Conservation (phyloP, 352 stramenopile species). For the Detonula confervacea region DNA sequence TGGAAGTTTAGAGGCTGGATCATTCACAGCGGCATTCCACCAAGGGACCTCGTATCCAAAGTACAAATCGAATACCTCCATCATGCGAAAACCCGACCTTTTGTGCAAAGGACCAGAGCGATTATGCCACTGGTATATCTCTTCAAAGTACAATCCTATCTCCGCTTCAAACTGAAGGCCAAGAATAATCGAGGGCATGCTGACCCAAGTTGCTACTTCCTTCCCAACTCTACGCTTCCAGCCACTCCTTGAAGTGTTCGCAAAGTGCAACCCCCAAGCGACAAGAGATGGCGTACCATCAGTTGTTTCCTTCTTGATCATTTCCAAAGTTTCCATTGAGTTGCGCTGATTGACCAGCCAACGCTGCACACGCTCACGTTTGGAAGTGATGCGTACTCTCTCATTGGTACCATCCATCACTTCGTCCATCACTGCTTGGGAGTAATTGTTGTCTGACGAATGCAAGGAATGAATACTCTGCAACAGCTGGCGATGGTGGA, state of each 20-base stretch:
- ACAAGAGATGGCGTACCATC: background rate
- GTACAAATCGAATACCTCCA: conserved; percentile 26
- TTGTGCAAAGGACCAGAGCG: background rate
- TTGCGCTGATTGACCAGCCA: conserved; percentile 27
- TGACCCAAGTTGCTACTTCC: conserved; percentile 23
- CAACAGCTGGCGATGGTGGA: conserved; percentile 15
- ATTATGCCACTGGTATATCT: conserved; percentile 14
- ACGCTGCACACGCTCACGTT: conserved; percentile 10
- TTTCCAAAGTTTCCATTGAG: background rate
- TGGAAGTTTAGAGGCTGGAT: background rate
- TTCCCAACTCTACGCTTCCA: conserved; percentile 4
- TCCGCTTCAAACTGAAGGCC: conserved; percentile 19
- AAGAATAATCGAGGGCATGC: conserved; percentile 33
- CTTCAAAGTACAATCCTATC: conserved; percentile 26
- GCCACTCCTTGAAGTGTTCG: conserved; percentile 1
- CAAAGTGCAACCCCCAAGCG: background rate
- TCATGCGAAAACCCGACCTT: conserved; percentile 20
- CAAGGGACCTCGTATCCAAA: conserved; percentile 22
- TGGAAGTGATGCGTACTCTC: background rate
- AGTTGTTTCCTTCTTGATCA: conserved; percentile 3
- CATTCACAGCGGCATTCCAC: conserved; percentile 10
- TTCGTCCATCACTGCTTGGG: background rate
- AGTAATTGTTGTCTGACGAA: background rate
- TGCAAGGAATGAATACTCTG: conserved; percentile 9
- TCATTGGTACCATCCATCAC: background rate